Evolutionary conservation across 2,329 filamentous ascomycete genomes (phyloP).

Genomic region (Dothideomycetes sp.): DNA sequence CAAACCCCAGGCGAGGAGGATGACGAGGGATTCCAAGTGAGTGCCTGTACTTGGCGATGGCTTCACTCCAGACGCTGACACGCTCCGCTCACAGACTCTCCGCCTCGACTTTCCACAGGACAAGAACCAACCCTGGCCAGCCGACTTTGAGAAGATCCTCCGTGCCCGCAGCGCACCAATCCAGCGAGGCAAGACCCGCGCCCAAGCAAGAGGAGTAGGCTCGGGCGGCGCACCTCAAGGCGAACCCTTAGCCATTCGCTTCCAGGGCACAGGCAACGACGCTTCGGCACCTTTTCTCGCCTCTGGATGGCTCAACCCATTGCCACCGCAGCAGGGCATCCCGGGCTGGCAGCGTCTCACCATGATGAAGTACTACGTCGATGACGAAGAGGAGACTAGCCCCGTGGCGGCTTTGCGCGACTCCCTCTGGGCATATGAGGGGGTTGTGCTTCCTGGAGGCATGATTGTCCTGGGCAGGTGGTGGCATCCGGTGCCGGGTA

Average conservation of each 20-base stretch:
- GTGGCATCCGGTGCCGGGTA: conserved; percentile 28
- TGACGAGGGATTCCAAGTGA: conserved; percentile 18
- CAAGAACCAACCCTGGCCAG: conserved; percentile 23
- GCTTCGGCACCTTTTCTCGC: conserved; percentile 20
- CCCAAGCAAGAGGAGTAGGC: conserved; percentile 14
- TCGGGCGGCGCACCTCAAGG: not conserved
- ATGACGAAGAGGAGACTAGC: conserved; percentile 16
- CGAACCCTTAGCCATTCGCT: conserved; percentile 17
- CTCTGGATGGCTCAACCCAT: conserved; percentile 38
- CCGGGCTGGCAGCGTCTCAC: conserved; percentile 44
- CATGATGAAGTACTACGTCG: conserved; percentile 41
- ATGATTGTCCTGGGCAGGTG: conserved; percentile 37
- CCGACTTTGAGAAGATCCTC: conserved; percentile 29
- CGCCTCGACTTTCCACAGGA: conserved; percentile 20
- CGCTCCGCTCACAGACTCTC: conserved; percentile 17
- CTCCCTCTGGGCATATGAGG: conserved; percentile 38
- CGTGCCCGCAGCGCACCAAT: conserved; percentile 19
- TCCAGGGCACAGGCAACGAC: conserved; percentile 28
- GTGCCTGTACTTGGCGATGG: conserved; percentile 5
- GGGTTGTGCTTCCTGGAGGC: conserved; percentile 36
- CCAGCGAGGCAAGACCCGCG: conserved; percentile 17
- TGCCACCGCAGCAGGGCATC: conserved; percentile 37
- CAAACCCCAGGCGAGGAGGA: conserved; percentile 23
- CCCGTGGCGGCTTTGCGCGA: conserved; percentile 16
- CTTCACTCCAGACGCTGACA: not conserved